Evolutionary conservation across 2,329 filamentous ascomycete species (phyloP).

Genomic region (Colletotrichum caudatum): DNA sequence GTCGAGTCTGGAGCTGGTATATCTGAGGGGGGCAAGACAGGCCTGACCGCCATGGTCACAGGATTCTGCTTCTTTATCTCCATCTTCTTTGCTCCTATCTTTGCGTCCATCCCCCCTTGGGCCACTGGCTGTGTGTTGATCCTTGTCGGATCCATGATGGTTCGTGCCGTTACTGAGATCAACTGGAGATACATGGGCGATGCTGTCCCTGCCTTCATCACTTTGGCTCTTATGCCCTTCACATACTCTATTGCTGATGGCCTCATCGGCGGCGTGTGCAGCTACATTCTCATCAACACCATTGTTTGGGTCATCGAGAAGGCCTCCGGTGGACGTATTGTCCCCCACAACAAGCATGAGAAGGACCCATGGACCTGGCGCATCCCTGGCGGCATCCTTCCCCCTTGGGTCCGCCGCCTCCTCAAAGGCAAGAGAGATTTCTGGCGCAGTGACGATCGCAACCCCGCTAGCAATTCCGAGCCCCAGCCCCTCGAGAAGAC

Average conservation of each 20-base stretch:
- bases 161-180: conserved; percentile 80
- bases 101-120: conserved; percentile 90
- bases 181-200: conserved; percentile 92
- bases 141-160: conserved; percentile 91
- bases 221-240: conserved; percentile 88
- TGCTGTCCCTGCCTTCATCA: conserved; percentile 85
- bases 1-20: conserved; percentile 93
- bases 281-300: conserved; percentile 82
- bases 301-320: conserved; percentile 77
- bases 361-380: conserved; percentile 86
- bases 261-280: conserved; percentile 82
- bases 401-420: conserved; percentile 77
- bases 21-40: conserved; percentile 86
- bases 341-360: conserved; percentile 79
- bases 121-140: conserved; percentile 90
- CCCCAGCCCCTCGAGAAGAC: conserved; percentile 43
- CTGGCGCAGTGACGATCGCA: conserved; percentile 64
- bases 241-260: conserved; percentile 91
- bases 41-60: conserved; percentile 82
- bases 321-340: conserved; percentile 74
- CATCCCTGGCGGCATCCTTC: conserved; percentile 79
- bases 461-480: conserved; percentile 41
- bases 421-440: conserved; percentile 78
- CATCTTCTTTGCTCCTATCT: conserved; percentile 91
- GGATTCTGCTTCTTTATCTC: conserved; percentile 88